A percentile compares a stretch with the other conserved stretches of the same genome.
These are phyloP conservation scores for Trifolium fragiferum DNA, from an alignment of 306 rosid species.

Conservation along the genomic window DNA sequence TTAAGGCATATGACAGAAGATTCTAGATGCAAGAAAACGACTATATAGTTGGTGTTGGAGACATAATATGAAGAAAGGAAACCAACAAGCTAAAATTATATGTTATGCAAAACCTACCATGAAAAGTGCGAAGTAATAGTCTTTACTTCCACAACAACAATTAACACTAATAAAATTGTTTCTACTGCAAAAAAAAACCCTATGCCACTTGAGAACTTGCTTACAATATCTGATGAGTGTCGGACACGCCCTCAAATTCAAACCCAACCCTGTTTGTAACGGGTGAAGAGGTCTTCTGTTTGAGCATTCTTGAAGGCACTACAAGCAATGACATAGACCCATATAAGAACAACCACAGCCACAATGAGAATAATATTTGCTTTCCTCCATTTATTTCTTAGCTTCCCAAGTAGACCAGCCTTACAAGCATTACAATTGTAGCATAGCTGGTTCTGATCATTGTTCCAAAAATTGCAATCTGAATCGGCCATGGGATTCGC, in stretches of 20 bases:
- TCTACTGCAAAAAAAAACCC: too few species aligned
- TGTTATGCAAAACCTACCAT: too few species aligned
- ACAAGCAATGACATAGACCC: conserved; percentile 84
- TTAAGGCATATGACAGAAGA: too few species aligned
- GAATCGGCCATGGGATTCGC: conserved; percentile 65
- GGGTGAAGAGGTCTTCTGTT: conserved; percentile 81
- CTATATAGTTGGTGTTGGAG: too few species aligned
- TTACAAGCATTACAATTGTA: conserved; percentile 89
- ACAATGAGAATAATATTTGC: conserved; percentile 80
- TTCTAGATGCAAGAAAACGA: too few species aligned
- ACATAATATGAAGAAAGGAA: too few species aligned
- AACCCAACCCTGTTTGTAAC: conserved; percentile 85
- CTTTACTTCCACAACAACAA: too few species aligned
- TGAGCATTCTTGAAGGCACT: conserved; percentile 94
- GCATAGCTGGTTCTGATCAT: conserved; percentile 81
- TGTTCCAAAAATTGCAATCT: conserved; percentile 86
- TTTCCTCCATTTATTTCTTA: conserved; percentile 83
- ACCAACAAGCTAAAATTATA: too few species aligned
- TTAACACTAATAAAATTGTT: too few species aligned
- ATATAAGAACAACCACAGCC: conserved; percentile 73
- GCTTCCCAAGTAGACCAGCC: conserved; percentile 89
- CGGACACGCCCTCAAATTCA: conserved; percentile 41
- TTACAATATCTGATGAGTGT: neutral
- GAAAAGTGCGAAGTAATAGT: too few species aligned
- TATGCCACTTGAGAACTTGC: too few species aligned